Conservation (phyloP, 139 green algal genomes). For the Picocystis salinarum region DNA sequence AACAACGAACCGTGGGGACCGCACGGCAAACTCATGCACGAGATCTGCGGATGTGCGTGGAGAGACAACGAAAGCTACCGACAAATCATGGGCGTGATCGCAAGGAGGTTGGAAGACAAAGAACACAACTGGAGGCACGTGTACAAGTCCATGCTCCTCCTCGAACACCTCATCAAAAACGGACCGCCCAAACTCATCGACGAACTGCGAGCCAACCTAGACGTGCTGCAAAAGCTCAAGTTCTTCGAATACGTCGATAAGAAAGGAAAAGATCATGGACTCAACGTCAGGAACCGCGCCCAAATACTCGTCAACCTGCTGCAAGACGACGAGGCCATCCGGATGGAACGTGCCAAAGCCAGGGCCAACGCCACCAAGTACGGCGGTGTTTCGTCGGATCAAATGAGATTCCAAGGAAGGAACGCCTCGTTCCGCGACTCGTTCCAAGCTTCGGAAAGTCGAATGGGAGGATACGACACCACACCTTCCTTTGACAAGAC, state of each 20-base stretch:
- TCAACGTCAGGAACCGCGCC: conserved; percentile 71
- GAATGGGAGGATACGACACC: no score
- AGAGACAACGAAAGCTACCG: conserved; percentile 45
- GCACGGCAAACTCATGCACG: conserved; percentile 55
- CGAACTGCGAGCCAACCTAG: conserved; percentile 11
- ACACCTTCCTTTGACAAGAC: no score
- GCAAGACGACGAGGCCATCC: conserved; percentile 26
- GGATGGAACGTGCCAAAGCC: conserved; percentile 46
- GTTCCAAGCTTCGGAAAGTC: no score
- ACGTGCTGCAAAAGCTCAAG: conserved; percentile 46
- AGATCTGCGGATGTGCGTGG: conserved; percentile 17
- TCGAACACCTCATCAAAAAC: conserved; percentile 72
- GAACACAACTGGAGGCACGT: conserved; percentile 71
- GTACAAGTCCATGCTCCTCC: conserved; percentile 77
- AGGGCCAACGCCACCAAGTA: conserved; percentile 35
- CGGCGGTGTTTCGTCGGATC: conserved; percentile 34
- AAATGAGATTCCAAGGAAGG: no score
- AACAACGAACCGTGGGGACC: conserved; percentile 75
- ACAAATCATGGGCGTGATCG: conserved; percentile 63
- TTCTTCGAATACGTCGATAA: conserved; percentile 69
- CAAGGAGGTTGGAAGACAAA: conserved; percentile 44
- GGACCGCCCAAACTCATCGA: conserved; percentile 33
- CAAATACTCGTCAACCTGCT: conserved; percentile 48
- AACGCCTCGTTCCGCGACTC: no score
- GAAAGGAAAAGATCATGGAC: conserved; percentile 51